These are phyloP conservation scores for Jimgerdemannia flammicorona DNA, from an alignment of 192 early-diverging fungal genomes.

Conservation along the genomic window DNA sequence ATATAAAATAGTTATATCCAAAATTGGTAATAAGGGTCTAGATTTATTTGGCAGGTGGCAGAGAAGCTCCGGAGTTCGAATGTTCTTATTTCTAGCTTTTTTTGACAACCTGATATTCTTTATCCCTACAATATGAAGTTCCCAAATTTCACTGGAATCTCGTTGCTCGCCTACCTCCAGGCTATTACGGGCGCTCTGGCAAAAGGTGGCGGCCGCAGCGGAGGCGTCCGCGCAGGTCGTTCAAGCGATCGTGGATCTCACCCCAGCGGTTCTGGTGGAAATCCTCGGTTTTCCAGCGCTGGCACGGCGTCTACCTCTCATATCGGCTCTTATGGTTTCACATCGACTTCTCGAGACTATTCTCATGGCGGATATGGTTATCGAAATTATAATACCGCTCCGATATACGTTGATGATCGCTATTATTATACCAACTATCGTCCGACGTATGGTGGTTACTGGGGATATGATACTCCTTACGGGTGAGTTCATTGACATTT, in stretches of 20 bases:
- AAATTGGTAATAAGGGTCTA: too few species aligned
- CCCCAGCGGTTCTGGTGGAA: conserved; percentile 7
- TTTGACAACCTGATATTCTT: too few species aligned
- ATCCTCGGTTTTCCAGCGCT: conserved; percentile 1
- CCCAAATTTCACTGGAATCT: too few species aligned
- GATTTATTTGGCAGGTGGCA: too few species aligned
- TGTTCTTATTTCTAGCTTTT: too few species aligned
- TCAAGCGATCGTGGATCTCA: conserved; percentile 3
- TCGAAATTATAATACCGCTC: background rate
- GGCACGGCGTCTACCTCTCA: background rate
- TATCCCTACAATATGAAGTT: too few species aligned
- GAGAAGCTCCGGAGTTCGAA: too few species aligned
- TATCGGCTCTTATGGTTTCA: conserved; percentile 10
- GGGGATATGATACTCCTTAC: background rate
- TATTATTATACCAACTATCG: background rate
- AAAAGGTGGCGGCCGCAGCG: conserved; percentile 9
- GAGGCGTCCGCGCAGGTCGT: conserved; percentile 5
- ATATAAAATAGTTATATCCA: too few species aligned
- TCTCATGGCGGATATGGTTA: conserved; percentile 23
- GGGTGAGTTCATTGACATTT: background rate
- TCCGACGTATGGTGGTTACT: background rate
- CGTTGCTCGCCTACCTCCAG: too few species aligned
- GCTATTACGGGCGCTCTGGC: too few species aligned
- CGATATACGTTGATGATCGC: conserved; percentile 6
- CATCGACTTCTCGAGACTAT: conserved; percentile 12